These are phyloP conservation scores for Fusarium proliferatum DNA, from an alignment of 2,329 filamentous ascomycete genomes.

Conservation along the genomic window DNA sequence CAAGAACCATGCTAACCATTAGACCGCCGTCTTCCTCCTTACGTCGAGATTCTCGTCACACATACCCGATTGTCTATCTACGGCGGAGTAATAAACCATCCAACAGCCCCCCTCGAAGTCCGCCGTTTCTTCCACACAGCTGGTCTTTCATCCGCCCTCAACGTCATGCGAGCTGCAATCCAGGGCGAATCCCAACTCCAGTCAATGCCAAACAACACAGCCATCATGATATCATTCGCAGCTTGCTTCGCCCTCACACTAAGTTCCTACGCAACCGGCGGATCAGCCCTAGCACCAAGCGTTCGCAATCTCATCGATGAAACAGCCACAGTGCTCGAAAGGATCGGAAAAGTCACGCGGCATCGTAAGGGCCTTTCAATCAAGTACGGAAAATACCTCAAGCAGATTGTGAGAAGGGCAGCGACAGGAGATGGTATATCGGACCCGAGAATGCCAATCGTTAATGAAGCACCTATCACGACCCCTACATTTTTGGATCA, in stretches of 20 bases:
- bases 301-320: slow-evolving; percentile 74
- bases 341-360: slow-evolving; percentile 72
- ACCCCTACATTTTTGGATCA: slow-evolving; percentile 46
- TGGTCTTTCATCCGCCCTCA: slow-evolving; percentile 77
- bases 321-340: slow-evolving; percentile 74
- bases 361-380: slow-evolving; percentile 75
- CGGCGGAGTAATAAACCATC: slow-evolving; percentile 78
- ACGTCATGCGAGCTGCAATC: slow-evolving; percentile 78
- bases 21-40: slow-evolving; percentile 72
- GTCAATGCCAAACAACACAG: slow-evolving; percentile 83
- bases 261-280: slow-evolving; percentile 67
- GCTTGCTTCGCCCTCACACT: slow-evolving; percentile 75
- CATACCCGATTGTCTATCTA: slow-evolving; percentile 81
- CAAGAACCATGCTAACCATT: neutral
- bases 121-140: slow-evolving; percentile 79
- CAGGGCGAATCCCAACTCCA: slow-evolving; percentile 76
- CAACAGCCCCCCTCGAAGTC: slow-evolving; percentile 75
- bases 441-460: slow-evolving; percentile 26
- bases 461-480: slow-evolving; percentile 33
- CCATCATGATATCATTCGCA: slow-evolving; percentile 82
- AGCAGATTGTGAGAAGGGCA: slow-evolving; percentile 56
- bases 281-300: slow-evolving; percentile 69
- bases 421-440: slow-evolving; percentile 36
- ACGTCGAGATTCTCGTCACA: slow-evolving; percentile 79
- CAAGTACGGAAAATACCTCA: slow-evolving; percentile 60